Percentiles rank a stretch among this genome's conserved stretches.
Conservation (phyloP, 176 grass and related monocot genomes). For the Oryza coarctata region DNA sequence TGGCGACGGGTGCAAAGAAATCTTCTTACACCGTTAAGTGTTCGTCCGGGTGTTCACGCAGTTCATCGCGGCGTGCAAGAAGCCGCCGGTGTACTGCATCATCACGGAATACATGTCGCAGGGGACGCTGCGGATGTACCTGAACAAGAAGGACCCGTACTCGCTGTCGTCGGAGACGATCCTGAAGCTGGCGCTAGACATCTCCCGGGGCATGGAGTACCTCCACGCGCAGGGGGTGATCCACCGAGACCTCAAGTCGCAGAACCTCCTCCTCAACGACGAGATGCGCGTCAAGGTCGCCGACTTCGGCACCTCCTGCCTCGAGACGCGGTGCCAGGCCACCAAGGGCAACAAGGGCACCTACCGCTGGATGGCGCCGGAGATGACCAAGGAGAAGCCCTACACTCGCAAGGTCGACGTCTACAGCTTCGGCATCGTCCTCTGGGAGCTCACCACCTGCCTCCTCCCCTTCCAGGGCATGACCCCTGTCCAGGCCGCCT, state of each 20-base stretch:
- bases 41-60: slow-evolving; percentile 17
- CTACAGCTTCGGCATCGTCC: slow-evolving; percentile 96
- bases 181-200: slow-evolving; percentile 80
- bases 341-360: slow-evolving; percentile 96
- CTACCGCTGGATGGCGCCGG: slow-evolving; percentile 98
- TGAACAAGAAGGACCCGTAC: slow-evolving; percentile 96
- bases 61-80: slow-evolving; percentile 96
- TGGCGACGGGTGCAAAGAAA: too few species aligned
- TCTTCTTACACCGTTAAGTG: neutral
- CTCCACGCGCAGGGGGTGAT: slow-evolving; percentile 95
- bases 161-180: slow-evolving; percentile 92
- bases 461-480: slow-evolving; percentile 94
- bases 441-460: slow-evolving; percentile 98
- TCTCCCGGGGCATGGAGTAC: slow-evolving; percentile 94
- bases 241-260: slow-evolving; percentile 94
- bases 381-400: slow-evolving; percentile 96
- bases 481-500: slow-evolving; percentile 95
- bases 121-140: slow-evolving; percentile 97
- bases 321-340: slow-evolving; percentile 69
- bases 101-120: slow-evolving; percentile 99
- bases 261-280: slow-evolving; percentile 94
- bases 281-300: slow-evolving; percentile 98
- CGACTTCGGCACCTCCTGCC: slow-evolving; percentile 93
- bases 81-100: slow-evolving; percentile 96
- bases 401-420: slow-evolving; percentile 97